These are phyloP conservation scores for Medicago arabica DNA, from an alignment of 306 rosid genomes.

Conservation along the genomic window DNA sequence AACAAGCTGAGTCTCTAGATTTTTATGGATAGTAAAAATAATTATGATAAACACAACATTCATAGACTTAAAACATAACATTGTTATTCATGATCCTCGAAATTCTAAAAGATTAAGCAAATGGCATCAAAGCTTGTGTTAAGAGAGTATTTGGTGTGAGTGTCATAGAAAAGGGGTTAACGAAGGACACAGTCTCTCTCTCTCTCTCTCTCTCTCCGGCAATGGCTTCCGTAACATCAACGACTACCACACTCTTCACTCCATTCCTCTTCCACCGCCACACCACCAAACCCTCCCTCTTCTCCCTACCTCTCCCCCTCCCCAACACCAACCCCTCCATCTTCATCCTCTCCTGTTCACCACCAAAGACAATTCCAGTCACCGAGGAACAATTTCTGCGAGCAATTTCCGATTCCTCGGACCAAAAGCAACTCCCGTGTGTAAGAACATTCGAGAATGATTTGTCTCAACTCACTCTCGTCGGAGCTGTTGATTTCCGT, in stretches of 20 bases:
- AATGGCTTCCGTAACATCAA: constrained; percentile 56
- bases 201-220: constrained; percentile 4
- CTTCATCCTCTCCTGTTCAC: constrained; percentile 55
- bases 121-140: too few species aligned
- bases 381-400: constrained; percentile 77
- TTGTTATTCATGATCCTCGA: too few species aligned
- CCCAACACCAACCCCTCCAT: constrained; percentile 34
- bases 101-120: too few species aligned
- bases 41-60: too few species aligned
- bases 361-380: constrained; percentile 53
- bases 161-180: too few species aligned
- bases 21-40: too few species aligned
- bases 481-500: constrained; percentile 74
- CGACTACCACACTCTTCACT: constrained; percentile 42
- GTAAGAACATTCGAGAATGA: constrained; percentile 83
- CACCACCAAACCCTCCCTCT: constrained; percentile 14
- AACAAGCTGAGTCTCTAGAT: too few species aligned
- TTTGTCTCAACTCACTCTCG: constrained; percentile 63
- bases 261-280: constrained; percentile 45
- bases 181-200: not conserved
- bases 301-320: constrained; percentile 34
- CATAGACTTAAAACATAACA: too few species aligned
- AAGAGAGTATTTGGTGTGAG: too few species aligned
- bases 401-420: constrained; percentile 72
- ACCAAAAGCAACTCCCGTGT: constrained; percentile 71